These are phyloP conservation scores for Tetrapisispora phaffii DNA, from an alignment of 805 yeast species.

Conservation along the genomic window DNA sequence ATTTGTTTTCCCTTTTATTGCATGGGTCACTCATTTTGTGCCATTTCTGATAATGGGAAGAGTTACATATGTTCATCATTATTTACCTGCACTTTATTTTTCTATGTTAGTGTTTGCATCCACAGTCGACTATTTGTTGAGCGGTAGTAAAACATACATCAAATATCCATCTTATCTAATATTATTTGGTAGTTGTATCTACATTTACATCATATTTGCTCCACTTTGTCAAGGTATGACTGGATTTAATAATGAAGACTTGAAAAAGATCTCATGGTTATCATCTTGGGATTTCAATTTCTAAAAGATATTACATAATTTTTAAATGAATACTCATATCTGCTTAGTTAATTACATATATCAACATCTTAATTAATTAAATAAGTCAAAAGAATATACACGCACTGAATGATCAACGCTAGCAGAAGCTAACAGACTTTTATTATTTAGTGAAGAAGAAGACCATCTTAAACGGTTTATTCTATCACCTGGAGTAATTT, in stretches of 20 bases:
- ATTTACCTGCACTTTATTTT: constrained; percentile 88
- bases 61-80: constrained; percentile 94
- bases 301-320: constrained; percentile 3
- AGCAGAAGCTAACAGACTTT: constrained; percentile 44
- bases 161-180: constrained; percentile 32
- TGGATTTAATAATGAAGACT: constrained; percentile 38
- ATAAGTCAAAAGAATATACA: constrained; percentile 25
- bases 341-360: not conserved
- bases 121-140: constrained; percentile 21
- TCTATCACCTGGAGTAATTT: constrained; percentile 50
- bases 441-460: constrained; percentile 13
- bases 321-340: not conserved
- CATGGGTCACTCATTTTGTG: constrained; percentile 81
- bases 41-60: constrained; percentile 93
- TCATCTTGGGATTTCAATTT: constrained; percentile 43
- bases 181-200: constrained; percentile 41
- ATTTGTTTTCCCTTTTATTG: constrained; percentile 76
- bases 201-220: constrained; percentile 48
- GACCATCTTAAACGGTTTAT: constrained; percentile 56
- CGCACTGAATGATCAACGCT: constrained; percentile 52
- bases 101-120: constrained; percentile 61
- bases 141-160: constrained; percentile 18
- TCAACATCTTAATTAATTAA: not conserved
- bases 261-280: constrained; percentile 43
- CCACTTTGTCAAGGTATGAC: constrained; percentile 78